These are phyloP conservation scores for Tetrapisispora fleetii DNA, from an alignment of 805 yeast genomes.

Conservation along the genomic window DNA sequence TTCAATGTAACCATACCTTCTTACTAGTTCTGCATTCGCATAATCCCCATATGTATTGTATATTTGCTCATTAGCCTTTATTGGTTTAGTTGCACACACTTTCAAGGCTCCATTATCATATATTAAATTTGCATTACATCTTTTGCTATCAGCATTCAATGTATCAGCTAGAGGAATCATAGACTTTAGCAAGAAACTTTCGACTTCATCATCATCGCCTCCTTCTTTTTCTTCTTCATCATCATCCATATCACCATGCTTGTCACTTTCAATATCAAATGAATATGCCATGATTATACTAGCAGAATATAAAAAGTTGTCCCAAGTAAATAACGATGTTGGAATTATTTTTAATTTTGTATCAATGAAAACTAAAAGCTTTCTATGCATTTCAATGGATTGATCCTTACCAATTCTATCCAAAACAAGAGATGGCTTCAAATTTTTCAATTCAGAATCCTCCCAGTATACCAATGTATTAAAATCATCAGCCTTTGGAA, in stretches of 20 bases:
- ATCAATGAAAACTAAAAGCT: constrained; percentile 17
- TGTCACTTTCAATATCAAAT: constrained; percentile 59
- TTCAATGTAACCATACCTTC: constrained; percentile 91
- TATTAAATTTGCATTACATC: constrained; percentile 64
- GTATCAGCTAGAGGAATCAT: constrained; percentile 94
- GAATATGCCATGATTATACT: constrained; percentile 81
- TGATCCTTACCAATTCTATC: constrained; percentile 60
- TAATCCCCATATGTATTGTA: constrained; percentile 85
- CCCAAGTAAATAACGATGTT: constrained; percentile 35
- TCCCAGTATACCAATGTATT: constrained; percentile 76
- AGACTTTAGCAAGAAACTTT: constrained; percentile 48
- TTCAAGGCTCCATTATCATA: constrained; percentile 41
- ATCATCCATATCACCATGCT: constrained; percentile 27
- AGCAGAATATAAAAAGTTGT: constrained; percentile 63
- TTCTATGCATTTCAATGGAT: constrained; percentile 52
- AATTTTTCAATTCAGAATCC: constrained; percentile 42
- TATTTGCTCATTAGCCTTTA: constrained; percentile 59
- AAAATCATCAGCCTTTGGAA: constrained; percentile 46
- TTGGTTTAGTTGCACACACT: constrained; percentile 62
- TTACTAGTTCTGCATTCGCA: constrained; percentile 80
- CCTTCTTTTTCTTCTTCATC: constrained; percentile 31
- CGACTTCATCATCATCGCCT: constrained; percentile 26
- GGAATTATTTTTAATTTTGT: constrained; percentile 20
- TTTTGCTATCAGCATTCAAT: constrained; percentile 72
- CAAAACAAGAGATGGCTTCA: constrained; percentile 64